These are phyloP conservation scores for Cystofilobasidium capitatum DNA, from an alignment of 768 basidiomycete species.

Conservation along the genomic window DNA sequence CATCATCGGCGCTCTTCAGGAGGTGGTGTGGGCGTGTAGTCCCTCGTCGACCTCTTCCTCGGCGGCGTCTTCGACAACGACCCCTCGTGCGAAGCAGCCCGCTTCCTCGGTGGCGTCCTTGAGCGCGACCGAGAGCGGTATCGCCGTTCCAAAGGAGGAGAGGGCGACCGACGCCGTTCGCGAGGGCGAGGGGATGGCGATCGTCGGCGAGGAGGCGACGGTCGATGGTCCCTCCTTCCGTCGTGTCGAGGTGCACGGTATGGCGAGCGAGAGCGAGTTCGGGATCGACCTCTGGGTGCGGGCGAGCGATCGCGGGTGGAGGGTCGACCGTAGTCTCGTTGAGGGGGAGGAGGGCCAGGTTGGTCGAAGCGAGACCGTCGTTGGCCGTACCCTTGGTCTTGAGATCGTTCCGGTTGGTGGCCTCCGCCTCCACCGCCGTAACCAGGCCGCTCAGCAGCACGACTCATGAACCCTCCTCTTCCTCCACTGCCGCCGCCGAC, in stretches of 20 bases:
- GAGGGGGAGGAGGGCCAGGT: not conserved
- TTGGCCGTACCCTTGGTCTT: slow-evolving; percentile 30
- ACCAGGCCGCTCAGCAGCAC: slow-evolving; percentile 42
- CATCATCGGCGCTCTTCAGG: too few relatives aligned
- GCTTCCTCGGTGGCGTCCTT: too few relatives aligned
- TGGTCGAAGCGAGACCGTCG: slow-evolving; percentile 23
- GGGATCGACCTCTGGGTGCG: not conserved
- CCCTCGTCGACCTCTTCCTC: too few relatives aligned
- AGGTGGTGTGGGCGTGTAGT: too few relatives aligned
- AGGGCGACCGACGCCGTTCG: too few relatives aligned
- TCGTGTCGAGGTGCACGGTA: slow-evolving; percentile 10
- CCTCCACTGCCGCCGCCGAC: slow-evolving; percentile 31
- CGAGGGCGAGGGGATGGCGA: slow-evolving; percentile 40
- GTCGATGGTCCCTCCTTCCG: slow-evolving; percentile 44
- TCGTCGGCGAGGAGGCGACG: slow-evolving; percentile 45
- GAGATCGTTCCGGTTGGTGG: slow-evolving; percentile 46
- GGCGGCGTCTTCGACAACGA: too few relatives aligned
- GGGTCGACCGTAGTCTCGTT: slow-evolving; percentile 9
- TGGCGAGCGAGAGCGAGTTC: not conserved
- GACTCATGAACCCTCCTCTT: slow-evolving; percentile 44
- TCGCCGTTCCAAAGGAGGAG: too few relatives aligned
- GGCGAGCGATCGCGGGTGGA: slow-evolving; percentile 22
- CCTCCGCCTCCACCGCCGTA: slow-evolving; percentile 43
- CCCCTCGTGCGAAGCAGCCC: too few relatives aligned
- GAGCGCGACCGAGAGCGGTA: too few relatives aligned